Conservation (phyloP, 371 early-diverging fungal species). For the Quaeritorhiza haematococci region DNA sequence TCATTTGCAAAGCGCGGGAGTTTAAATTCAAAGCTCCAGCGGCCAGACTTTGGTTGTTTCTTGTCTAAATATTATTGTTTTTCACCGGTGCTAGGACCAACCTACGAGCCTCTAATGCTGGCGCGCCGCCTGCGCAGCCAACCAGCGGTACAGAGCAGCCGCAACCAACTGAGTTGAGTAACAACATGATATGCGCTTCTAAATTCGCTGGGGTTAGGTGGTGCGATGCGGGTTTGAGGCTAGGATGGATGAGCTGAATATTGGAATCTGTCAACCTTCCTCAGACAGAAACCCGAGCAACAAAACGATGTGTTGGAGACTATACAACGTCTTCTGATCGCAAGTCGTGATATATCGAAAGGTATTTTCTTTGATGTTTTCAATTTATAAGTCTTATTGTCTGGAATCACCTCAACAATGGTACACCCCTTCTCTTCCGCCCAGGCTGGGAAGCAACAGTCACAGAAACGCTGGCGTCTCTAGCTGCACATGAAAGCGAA, state of each 20-base stretch:
- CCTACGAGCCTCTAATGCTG: not conserved
- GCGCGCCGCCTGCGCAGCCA: not conserved
- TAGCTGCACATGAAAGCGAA: slow-evolving; percentile 15
- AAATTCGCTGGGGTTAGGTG: too few relatives aligned
- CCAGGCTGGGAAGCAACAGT: slow-evolving; percentile 32
- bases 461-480: slow-evolving; percentile 21
- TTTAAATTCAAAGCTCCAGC: not conserved
- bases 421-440: too few relatives aligned
- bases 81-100: too few relatives aligned
- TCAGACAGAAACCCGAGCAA: not conserved
- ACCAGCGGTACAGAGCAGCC: not conserved
- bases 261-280: not conserved
- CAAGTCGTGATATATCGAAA: slow-evolving; percentile 19
- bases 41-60: not conserved
- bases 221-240: not conserved
- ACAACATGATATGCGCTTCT: not conserved
- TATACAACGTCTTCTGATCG: slow-evolving; percentile 21
- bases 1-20: not conserved
- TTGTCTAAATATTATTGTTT: not conserved
- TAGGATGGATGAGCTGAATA: not conserved
- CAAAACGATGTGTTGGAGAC: slow-evolving; percentile 11
- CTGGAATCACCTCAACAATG: too few relatives aligned
- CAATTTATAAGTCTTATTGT: not conserved
- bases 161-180: not conserved
- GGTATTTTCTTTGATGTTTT: slow-evolving; percentile 9